phyloP scores from a whole-genome alignment of 176 grass and related monocot genomes.

The Bothriochloa decipiens region DNA sequence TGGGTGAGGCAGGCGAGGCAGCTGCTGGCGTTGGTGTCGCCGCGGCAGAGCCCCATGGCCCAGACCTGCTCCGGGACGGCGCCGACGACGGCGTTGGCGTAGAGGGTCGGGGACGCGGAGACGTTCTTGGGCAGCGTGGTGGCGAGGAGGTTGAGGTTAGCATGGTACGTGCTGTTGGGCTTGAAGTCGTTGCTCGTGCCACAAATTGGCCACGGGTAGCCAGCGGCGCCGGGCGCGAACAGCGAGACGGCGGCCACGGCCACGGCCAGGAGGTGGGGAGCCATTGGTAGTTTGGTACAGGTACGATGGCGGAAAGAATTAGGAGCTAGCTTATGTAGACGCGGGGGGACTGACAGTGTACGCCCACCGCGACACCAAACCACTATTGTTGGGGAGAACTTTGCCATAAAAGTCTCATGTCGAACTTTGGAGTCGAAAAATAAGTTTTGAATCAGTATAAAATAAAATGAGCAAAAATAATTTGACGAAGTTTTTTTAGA shows the following conservation, averaged over 20 bases:
- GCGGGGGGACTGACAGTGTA: background rate
- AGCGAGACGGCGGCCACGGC: background rate
- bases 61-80: background rate
- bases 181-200: slow-evolving; percentile 37
- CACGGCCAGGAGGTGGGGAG: background rate
- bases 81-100: background rate
- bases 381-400: too few relatives aligned
- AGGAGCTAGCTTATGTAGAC: background rate
- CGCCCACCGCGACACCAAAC: background rate
- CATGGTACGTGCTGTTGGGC: slow-evolving; percentile 56
- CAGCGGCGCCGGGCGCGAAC: background rate
- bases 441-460: too few relatives aligned
- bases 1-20: slow-evolving; percentile 1
- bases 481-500: too few relatives aligned
- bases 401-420: too few relatives aligned
- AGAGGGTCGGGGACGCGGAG: background rate
- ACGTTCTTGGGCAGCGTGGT: slow-evolving; percentile 25
- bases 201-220: slow-evolving; percentile 34
- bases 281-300: background rate
- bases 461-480: too few relatives aligned
- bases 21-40: background rate
- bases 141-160: slow-evolving; percentile 50
- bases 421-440: too few relatives aligned
- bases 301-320: too few relatives aligned
- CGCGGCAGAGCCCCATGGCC: slow-evolving; percentile 27